Evolutionary conservation across 305 asterid species (phyloP).

Genomic region (Salvia sclarea): DNA sequence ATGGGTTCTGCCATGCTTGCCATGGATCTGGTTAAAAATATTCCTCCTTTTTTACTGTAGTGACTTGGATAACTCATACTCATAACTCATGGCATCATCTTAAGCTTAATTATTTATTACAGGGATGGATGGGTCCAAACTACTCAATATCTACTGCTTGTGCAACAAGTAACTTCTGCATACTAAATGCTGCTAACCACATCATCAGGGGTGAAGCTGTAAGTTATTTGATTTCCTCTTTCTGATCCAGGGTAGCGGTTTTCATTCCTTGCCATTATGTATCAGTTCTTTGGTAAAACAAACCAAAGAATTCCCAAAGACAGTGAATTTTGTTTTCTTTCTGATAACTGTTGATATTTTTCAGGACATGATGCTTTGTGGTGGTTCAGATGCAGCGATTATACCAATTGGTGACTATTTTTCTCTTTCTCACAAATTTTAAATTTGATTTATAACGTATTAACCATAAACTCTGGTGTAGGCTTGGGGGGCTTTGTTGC

Average conservation of each 20-base stretch:
- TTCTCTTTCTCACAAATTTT: constrained; percentile 32
- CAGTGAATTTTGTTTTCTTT: background rate
- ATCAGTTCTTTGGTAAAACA: constrained; percentile 12
- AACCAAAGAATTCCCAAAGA: constrained; percentile 9
- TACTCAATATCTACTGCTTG: constrained; percentile 98
- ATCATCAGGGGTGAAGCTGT: constrained; percentile 96
- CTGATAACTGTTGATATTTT: constrained; percentile 35
- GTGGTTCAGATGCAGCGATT: constrained; percentile 92
- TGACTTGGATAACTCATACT: constrained; percentile 13
- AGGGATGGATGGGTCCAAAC: constrained; percentile 99
- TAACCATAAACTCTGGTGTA: constrained; percentile 33
- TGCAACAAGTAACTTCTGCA: constrained; percentile 95
- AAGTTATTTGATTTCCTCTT: constrained; percentile 44
- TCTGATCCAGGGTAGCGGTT: constrained; percentile 24
- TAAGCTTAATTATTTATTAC: constrained; percentile 34
- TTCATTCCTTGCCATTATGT: constrained; percentile 2
- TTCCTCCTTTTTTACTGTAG: constrained; percentile 14
- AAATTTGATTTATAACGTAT: constrained; percentile 17
- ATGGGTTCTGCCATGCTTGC: constrained; percentile 98
- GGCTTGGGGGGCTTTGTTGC: constrained; percentile 60
- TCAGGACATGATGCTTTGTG: constrained; percentile 98
- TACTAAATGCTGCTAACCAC: constrained; percentile 96
- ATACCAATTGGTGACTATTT: constrained; percentile 62
- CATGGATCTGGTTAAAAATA: constrained; percentile 74
- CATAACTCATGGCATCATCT: constrained; percentile 20